Conservation (phyloP, 768 basidiomycete species). For the Russula compacta region DNA sequence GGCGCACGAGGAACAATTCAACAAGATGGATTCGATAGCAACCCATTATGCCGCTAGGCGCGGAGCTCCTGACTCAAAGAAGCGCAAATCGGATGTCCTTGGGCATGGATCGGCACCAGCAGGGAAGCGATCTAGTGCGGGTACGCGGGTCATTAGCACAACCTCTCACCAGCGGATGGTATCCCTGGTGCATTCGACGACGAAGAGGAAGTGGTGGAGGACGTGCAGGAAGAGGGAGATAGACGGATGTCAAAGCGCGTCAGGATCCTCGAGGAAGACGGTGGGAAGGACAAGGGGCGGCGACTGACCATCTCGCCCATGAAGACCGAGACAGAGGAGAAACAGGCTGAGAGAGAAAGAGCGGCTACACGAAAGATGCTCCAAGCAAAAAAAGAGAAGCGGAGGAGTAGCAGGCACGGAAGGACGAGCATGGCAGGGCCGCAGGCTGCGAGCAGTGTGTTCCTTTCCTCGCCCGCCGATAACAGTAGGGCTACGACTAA, state of each 20-base stretch:
- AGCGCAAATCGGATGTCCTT: conserved; percentile 45
- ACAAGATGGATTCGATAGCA: conserved; percentile 71
- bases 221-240: conserved; percentile 29
- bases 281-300: conserved; percentile 28
- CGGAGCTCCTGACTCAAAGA: conserved; percentile 26
- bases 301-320: conserved; percentile 30
- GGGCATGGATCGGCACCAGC: conserved; percentile 28
- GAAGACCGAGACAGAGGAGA: conserved; percentile 18
- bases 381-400: conserved; percentile 54
- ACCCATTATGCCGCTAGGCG: conserved; percentile 41
- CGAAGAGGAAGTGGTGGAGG: conserved; percentile 34
- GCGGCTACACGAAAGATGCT: conserved; percentile 57
- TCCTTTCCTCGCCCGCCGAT: conserved; percentile 10
- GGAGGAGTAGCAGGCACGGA: conserved; percentile 49
- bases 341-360: conserved; percentile 35
- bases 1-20: conserved; percentile 55
- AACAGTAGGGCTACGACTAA: neutral
- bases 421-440: conserved; percentile 30
- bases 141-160: conserved; percentile 40
- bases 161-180: conserved; percentile 34
- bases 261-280: conserved; percentile 30
- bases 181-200: conserved; percentile 53
- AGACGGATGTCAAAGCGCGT: conserved; percentile 39
- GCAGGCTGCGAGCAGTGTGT: conserved; percentile 20
- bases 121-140: conserved; percentile 26